phyloP scores from a whole-genome alignment of 139 green algal genomes.

The Spirogloea muscicola region DNA sequence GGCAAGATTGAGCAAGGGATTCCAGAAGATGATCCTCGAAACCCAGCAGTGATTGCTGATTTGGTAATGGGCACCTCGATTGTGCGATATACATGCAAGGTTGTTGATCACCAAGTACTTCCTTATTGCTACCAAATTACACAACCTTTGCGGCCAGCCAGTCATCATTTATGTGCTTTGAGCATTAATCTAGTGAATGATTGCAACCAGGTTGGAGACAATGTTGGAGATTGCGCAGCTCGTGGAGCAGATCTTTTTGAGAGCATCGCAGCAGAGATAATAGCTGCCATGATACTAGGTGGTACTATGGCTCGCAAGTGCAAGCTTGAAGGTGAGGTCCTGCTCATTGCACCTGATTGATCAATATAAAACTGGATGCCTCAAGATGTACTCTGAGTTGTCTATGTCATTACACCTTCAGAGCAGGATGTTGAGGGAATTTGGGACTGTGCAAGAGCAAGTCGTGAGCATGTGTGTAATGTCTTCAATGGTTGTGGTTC shows the following conservation, averaged over 20 bases:
- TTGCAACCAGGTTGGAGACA: conserved; percentile 59
- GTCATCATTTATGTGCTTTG: too few species aligned
- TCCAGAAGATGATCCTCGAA: conserved; percentile 73
- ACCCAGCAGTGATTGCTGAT: conserved; percentile 69
- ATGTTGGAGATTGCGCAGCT: conserved; percentile 67
- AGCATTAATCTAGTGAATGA: too few species aligned
- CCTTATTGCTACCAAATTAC: too few species aligned
- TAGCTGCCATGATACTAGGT: conserved; percentile 62
- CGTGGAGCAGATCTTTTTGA: conserved; percentile 70
- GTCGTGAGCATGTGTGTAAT: too few species aligned
- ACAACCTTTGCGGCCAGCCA: too few species aligned
- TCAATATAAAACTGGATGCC: not conserved
- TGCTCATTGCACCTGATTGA: not conserved
- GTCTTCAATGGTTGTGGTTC: not conserved
- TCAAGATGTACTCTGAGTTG: too few species aligned
- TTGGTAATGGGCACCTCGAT: conserved; percentile 30
- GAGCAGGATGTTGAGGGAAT: not conserved
- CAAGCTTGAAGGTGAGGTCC: conserved; percentile 27
- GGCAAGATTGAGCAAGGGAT: conserved; percentile 74
- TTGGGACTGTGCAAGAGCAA: not conserved
- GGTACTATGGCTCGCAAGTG: conserved; percentile 58
- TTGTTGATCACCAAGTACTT: too few species aligned
- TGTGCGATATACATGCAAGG: too few species aligned
- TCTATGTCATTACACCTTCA: not conserved
- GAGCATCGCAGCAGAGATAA: conserved; percentile 57